Conservation (phyloP, 305 asterid species). For the Solanum hybrid region DNA sequence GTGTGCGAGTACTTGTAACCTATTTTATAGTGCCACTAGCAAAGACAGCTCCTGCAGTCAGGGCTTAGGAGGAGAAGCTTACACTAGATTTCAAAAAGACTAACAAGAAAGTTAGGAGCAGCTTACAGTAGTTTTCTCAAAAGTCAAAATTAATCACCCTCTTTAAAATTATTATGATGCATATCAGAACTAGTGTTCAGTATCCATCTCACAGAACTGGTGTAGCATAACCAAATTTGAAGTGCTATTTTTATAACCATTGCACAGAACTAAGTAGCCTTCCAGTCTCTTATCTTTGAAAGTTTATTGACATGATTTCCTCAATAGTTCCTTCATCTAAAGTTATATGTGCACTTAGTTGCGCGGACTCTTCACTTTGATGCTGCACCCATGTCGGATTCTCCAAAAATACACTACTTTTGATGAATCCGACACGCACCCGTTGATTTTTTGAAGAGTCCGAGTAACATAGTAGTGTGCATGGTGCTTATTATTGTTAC, state of each 20-base stretch:
- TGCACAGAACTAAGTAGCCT: background rate
- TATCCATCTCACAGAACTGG: background rate
- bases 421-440: too few relatives aligned
- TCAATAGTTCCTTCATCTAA: background rate
- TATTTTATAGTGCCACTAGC: background rate
- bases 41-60: background rate
- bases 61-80: background rate
- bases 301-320: background rate
- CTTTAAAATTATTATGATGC: background rate
- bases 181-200: background rate
- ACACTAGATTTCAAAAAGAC: background rate
- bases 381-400: too few relatives aligned
- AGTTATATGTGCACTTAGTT: background rate
- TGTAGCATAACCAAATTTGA: background rate
- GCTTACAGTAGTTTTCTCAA: background rate
- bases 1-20: background rate
- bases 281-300: background rate
- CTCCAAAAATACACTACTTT: too few relatives aligned
- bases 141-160: background rate
- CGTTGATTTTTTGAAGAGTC: too few relatives aligned
- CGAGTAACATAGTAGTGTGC: background rate
- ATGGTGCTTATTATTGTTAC: background rate
- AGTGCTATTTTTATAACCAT: background rate
- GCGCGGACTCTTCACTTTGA: too few relatives aligned
- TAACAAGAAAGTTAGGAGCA: background rate